A percentile compares a stretch with the other conserved stretches of the same genome.
Evolutionary conservation across 352 stramenopile genomes (phyloP).

Genomic region (Peronospora belbahrii): DNA sequence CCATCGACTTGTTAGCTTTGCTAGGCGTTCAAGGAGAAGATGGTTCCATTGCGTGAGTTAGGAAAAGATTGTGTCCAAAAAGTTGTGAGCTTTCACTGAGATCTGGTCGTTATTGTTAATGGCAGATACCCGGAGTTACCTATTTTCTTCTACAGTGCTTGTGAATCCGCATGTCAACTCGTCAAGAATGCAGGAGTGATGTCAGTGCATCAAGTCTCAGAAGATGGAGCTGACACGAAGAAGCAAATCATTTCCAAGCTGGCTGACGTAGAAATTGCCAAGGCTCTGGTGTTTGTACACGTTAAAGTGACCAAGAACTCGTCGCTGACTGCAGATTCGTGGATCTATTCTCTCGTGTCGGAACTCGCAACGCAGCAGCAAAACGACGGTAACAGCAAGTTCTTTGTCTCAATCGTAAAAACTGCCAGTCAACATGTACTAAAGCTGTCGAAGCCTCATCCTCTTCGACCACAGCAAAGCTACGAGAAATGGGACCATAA

Average conservation of each 20-base stretch:
- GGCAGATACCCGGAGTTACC: conserved; percentile 54
- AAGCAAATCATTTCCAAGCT: conserved; percentile 29
- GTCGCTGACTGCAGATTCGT: conserved; percentile 19
- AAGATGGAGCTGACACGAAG: conserved; percentile 10
- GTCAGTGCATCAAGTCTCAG: conserved; percentile 22
- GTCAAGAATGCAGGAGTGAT: conserved; percentile 28
- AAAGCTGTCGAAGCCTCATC: conserved; percentile 20
- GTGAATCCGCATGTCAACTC: conserved; percentile 20
- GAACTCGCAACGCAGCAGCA: conserved; percentile 28
- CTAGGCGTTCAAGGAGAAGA: conserved; percentile 25
- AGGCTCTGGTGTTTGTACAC: conserved; percentile 57
- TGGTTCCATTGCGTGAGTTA: too few relatives aligned
- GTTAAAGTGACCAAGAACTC: conserved; percentile 11
- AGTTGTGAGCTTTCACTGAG: not conserved
- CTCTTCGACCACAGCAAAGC: conserved; percentile 58
- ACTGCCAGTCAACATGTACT: conserved; percentile 1
- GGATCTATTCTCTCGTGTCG: conserved; percentile 35
- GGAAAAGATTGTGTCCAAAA: conserved; percentile 7
- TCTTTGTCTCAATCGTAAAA: conserved; percentile 48
- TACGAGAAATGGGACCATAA: conserved; percentile 48
- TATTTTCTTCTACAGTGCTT: conserved; percentile 51
- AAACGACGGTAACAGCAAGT: conserved; percentile 21
- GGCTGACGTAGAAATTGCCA: conserved; percentile 20
- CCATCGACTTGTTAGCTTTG: conserved; percentile 27
- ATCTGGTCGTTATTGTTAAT: conserved; percentile 1